phyloP scores from a whole-genome alignment of 345 rosid species.

The Pistacia vera region DNA sequence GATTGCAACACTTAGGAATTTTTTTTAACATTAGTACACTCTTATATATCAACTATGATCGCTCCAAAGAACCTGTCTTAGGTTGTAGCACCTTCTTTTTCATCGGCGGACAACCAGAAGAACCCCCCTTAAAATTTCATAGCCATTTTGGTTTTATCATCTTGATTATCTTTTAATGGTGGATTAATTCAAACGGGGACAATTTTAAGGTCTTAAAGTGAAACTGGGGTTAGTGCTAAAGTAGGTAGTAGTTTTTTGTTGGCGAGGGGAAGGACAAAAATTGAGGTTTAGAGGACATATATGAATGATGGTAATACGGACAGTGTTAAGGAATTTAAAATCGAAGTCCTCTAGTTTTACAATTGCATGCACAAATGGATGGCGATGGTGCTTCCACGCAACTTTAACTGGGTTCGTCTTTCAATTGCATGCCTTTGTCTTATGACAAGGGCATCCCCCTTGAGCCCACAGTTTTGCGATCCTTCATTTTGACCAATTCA shows the following conservation, averaged over 20 bases:
- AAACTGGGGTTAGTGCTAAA: not conserved
- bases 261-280: not conserved
- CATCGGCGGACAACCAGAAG: constrained; percentile 8
- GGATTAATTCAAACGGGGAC: too few species aligned
- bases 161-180: not conserved
- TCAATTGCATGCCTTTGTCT: not conserved
- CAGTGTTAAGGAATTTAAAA: not conserved
- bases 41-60: not conserved
- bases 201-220: too few species aligned
- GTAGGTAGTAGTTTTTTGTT: not conserved
- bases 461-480: not conserved
- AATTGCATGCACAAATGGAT: not conserved
- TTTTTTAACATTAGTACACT: not conserved
- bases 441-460: not conserved
- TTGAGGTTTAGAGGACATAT: not conserved
- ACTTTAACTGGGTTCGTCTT: constrained; percentile 16
- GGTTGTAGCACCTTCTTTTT: not conserved
- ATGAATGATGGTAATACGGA: not conserved
- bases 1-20: constrained; percentile 2
- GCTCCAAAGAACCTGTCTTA: constrained; percentile 18
- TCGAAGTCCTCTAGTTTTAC: not conserved
- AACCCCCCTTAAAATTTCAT: not conserved
- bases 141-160: not conserved
- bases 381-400: not conserved
- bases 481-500: not conserved